Conservation (phyloP, 495 filamentous ascomycete species). For the Aspergillus homomorphus region DNA sequence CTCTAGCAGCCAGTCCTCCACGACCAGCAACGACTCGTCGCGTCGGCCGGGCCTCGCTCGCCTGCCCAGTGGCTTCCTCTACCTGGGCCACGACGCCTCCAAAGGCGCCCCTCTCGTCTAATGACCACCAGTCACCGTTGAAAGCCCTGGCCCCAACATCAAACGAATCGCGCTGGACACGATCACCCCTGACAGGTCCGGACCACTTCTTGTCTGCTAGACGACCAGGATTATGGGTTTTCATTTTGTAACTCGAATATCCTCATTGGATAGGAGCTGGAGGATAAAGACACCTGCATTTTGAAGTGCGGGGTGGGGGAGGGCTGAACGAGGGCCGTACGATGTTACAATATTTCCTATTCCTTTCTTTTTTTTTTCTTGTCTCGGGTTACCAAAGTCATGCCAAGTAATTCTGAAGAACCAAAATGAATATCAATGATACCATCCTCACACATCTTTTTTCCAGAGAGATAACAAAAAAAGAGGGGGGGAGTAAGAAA, state of each 20-base stretch:
- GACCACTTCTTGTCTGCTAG: no score
- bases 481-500: conserved; percentile 10
- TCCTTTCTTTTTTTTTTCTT: conserved; percentile 11
- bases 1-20: conserved; percentile 22
- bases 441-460: conserved; percentile 15
- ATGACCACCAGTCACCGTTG: neutral
- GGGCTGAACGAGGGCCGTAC: neutral
- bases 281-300: no score
- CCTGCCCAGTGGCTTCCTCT: conserved; percentile 15
- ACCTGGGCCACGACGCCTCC: conserved; percentile 16
- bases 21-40: conserved; percentile 5
- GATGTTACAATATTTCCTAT: conserved; percentile 1
- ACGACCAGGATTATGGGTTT: no score
- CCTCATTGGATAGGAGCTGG: conserved; percentile 1
- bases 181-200: conserved; percentile 5
- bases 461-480: conserved; percentile 10
- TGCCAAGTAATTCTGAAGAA: conserved; percentile 5
- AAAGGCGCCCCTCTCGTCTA: conserved; percentile 18
- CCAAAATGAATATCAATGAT: conserved; percentile 15
- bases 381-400: neutral
- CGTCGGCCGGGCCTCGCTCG: conserved; percentile 1
- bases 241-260: neutral
- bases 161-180: conserved; percentile 27
- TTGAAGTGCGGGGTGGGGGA: neutral
- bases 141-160: neutral